Percentiles rank a stretch among this genome's conserved stretches.
These are phyloP conservation scores for Coemansia furcata DNA, from an alignment of 192 early-diverging fungal genomes.

Conservation along the genomic window DNA sequence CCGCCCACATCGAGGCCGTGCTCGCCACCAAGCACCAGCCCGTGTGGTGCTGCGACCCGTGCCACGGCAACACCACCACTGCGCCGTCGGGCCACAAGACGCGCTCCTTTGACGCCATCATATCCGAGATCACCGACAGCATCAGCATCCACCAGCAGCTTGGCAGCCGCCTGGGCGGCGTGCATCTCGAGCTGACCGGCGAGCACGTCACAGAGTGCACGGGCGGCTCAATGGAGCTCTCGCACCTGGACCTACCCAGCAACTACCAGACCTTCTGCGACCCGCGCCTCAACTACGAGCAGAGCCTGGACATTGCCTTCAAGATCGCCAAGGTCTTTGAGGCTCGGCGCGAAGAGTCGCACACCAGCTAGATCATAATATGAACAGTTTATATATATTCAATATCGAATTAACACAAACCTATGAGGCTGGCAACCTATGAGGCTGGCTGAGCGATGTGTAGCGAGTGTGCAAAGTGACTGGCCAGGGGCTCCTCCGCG, in stretches of 20 bases:
- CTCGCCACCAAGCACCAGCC: slow-evolving; percentile 79
- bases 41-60: slow-evolving; percentile 97
- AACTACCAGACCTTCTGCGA: slow-evolving; percentile 98
- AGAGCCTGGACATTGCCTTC: slow-evolving; percentile 95
- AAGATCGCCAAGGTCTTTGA: slow-evolving; percentile 89
- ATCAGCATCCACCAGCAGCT: slow-evolving; percentile 79
- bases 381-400: neutral
- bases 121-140: slow-evolving; percentile 76
- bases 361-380: neutral
- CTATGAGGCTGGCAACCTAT: neutral
- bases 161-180: slow-evolving; percentile 77
- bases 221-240: slow-evolving; percentile 97
- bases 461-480: slow-evolving; percentile 12
- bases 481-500: slow-evolving; percentile 8
- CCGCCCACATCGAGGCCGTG: slow-evolving; percentile 90
- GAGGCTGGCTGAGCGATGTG: slow-evolving; percentile 9
- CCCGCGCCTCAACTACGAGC: slow-evolving; percentile 96
- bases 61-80: slow-evolving; percentile 97
- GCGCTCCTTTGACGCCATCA: slow-evolving; percentile 85
- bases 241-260: slow-evolving; percentile 71
- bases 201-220: slow-evolving; percentile 95
- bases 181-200: slow-evolving; percentile 97
- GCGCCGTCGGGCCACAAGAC: slow-evolving; percentile 86
- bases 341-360: slow-evolving; percentile 47
- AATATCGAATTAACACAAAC: neutral